Percentiles rank a stretch among this genome's conserved stretches.
These are phyloP conservation scores for Ophiocordyceps camponoti-leonardi DNA, from an alignment of 2,329 filamentous ascomycete species.

Conservation along the genomic window DNA sequence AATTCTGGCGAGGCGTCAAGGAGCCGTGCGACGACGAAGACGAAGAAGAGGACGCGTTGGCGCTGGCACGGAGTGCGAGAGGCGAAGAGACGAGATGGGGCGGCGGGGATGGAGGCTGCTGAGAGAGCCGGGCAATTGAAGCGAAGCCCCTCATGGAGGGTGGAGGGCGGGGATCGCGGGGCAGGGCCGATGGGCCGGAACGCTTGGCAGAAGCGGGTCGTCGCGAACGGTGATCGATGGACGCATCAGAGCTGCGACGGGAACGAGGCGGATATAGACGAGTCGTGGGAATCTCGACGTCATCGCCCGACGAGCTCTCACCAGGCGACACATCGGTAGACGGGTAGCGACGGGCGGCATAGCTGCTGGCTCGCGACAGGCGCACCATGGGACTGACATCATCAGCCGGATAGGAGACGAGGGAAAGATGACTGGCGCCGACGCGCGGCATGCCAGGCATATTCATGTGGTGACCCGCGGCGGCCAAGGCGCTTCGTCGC, in stretches of 20 bases:
- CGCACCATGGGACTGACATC: conserved; percentile 20
- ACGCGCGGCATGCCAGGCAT: conserved; percentile 25
- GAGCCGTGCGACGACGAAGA: neutral
- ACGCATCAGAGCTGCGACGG: conserved; percentile 13
- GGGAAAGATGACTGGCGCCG: conserved; percentile 24
- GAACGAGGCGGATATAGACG: conserved; percentile 11
- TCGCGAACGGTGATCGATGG: conserved; percentile 6
- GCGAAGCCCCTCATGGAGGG: conserved; percentile 14
- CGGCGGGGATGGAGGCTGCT: neutral
- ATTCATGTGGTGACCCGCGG: conserved; percentile 19
- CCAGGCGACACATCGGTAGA: conserved; percentile 2
- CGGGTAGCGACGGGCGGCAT: neutral
- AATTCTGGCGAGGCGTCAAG: conserved; percentile 6
- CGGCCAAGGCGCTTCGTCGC: conserved; percentile 29
- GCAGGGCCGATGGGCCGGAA: conserved; percentile 2
- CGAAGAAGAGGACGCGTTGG: conserved; percentile 1
- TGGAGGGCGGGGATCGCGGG: conserved; percentile 11
- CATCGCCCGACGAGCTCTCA: conserved; percentile 23
- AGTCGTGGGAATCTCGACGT: conserved; percentile 16
- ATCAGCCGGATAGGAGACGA: conserved; percentile 26
- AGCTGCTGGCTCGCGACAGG: conserved; percentile 25
- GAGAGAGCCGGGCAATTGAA: conserved; percentile 6
- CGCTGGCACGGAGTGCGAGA: neutral
- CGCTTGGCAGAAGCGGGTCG: conserved; percentile 2
- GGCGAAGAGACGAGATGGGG: neutral